phyloP scores from a whole-genome alignment of 305 asterid species.

The Withania somnifera region DNA sequence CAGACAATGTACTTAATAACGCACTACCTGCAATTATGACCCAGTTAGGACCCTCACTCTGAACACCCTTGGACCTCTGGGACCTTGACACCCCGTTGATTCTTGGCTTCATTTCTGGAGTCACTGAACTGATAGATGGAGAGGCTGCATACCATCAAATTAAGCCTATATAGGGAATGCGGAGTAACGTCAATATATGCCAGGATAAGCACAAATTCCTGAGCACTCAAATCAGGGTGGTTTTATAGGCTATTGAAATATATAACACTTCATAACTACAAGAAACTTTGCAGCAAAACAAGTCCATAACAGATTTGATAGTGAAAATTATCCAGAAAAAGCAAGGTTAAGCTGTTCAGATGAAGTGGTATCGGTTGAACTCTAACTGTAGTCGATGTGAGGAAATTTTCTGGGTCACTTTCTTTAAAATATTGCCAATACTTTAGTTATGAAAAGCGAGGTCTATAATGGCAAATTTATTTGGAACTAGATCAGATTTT shows the following conservation, averaged over 20 bases:
- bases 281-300: background rate
- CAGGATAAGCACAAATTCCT: background rate
- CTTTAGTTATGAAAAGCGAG: background rate
- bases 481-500: background rate
- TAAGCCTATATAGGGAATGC: background rate
- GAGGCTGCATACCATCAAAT: background rate
- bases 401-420: background rate
- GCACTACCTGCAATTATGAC: constrained; percentile 81
- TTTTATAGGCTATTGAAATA: background rate
- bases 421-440: background rate
- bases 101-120: constrained; percentile 51
- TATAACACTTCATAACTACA: background rate
- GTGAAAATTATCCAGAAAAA: background rate
- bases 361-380: background rate
- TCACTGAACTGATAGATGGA: background rate
- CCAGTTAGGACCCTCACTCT: constrained; percentile 76
- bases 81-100: constrained; percentile 27
- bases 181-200: constrained; percentile 1
- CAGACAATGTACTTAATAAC: constrained; percentile 61
- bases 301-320: background rate
- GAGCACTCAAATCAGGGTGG: background rate
- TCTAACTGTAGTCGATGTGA: background rate
- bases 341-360: background rate
- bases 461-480: background rate
- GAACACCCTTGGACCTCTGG: constrained; percentile 38